Evolutionary conservation across 2,329 filamentous ascomycete genomes (phyloP).

Genomic region (Nigrospora osmanthi): DNA sequence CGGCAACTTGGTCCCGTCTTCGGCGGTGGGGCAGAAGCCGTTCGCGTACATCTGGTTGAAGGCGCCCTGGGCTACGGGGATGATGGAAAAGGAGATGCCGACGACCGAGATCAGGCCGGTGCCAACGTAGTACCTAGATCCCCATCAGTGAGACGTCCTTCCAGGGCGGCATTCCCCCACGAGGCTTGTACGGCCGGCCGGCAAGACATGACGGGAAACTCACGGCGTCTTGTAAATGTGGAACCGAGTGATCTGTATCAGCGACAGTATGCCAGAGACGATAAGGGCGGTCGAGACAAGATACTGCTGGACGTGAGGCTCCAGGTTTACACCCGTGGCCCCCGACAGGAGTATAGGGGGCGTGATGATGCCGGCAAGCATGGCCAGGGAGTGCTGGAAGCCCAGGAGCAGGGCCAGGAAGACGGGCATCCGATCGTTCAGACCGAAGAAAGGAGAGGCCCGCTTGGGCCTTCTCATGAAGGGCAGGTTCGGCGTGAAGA

Average conservation of each 20-base stretch:
- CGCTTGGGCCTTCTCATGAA: slow-evolving; percentile 60
- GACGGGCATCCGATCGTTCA: slow-evolving; percentile 71
- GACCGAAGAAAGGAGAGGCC: slow-evolving; percentile 75
- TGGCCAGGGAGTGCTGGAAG: slow-evolving; percentile 71
- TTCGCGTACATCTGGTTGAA: slow-evolving; percentile 72
- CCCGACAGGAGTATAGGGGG: slow-evolving; percentile 67
- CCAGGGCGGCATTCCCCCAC: not conserved
- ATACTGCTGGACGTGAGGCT: slow-evolving; percentile 57
- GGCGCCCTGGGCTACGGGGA: slow-evolving; percentile 64
- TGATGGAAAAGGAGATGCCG: slow-evolving; percentile 70
- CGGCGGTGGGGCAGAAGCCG: slow-evolving; percentile 55
- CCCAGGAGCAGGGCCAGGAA: slow-evolving; percentile 67
- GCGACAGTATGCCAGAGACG: slow-evolving; percentile 67
- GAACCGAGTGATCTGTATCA: slow-evolving; percentile 71
- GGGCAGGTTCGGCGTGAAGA: slow-evolving; percentile 76
- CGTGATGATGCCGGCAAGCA: slow-evolving; percentile 70
- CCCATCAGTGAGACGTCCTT: not conserved
- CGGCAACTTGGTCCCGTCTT: slow-evolving; percentile 57
- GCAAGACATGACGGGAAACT: slow-evolving; percentile 13
- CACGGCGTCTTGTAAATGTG: slow-evolving; percentile 59
- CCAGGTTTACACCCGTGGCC: slow-evolving; percentile 55
- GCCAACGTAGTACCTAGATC: slow-evolving; percentile 60
- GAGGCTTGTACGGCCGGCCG: not conserved
- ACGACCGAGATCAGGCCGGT: slow-evolving; percentile 77
- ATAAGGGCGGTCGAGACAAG: slow-evolving; percentile 73